phyloP scores from a whole-genome alignment of 2,329 filamentous ascomycete genomes.

The Aspergillus novofumigatus region DNA sequence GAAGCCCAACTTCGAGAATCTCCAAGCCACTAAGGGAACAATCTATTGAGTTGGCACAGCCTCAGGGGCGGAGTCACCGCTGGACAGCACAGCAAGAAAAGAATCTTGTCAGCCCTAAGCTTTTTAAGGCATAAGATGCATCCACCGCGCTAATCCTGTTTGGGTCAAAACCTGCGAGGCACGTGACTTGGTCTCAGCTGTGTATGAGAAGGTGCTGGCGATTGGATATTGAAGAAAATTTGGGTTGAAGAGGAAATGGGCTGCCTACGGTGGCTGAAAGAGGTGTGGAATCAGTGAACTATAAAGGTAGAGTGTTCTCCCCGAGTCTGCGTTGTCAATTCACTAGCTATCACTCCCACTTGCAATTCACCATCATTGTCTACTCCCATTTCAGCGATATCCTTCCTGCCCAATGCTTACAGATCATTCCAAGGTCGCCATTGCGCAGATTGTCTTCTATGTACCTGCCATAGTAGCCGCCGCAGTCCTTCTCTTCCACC shows the following conservation, averaged over 20 bases:
- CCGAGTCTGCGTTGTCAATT: not conserved
- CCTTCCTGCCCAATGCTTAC: constrained; percentile 9
- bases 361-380: not conserved
- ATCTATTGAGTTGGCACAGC: not conserved
- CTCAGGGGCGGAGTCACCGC: not conserved
- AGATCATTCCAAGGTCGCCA: constrained; percentile 16
- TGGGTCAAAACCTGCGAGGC: not conserved
- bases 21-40: not conserved
- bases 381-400: not conserved
- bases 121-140: not conserved
- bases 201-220: not conserved
- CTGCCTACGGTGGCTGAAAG: not conserved
- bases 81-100: not conserved
- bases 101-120: not conserved
- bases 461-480: constrained; percentile 12
- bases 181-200: not conserved
- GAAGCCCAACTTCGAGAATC: not conserved
- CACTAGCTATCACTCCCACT: too few relatives aligned
- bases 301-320: not conserved
- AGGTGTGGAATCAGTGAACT: not conserved
- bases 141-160: not conserved
- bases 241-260: not conserved
- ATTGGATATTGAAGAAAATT: not conserved
- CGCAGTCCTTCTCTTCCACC: constrained; percentile 10
- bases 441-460: constrained; percentile 21